Base-by-base conservation (phyloP, 495 filamentous ascomycete genomes). In the Cercophora samala region DNA sequence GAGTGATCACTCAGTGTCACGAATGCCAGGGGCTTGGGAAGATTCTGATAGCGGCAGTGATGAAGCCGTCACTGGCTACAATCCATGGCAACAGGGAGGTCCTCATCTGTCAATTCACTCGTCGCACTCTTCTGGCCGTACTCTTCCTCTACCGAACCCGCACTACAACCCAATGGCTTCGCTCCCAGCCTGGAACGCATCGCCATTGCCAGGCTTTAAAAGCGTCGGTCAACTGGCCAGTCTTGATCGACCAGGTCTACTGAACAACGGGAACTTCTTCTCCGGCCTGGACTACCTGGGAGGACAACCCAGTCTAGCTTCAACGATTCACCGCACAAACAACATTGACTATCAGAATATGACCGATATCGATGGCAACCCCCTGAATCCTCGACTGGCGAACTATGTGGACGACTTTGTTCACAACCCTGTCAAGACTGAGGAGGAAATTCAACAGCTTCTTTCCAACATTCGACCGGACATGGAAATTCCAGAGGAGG, bases 401-500 rank as follows among this genome's bases (percentile, higher is more conserved):
- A 72, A 70, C 19, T 77, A 76, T 29, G 63, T 81, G 53, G 69
- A 80, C 51, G 79, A 82, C 58, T 75, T 77, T 65, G 74, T 80
- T 5, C 75, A 80, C 19, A 87, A 90, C 69, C 84, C 87, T 1
- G 82, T 83, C 23, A 84, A 88, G 63, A 86, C 83, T 2, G 74
- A 81, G 52, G 79, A 89, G 19, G 89, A 93, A 68, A 88, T 93
- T 61, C 85, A 89, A 65, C 78, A 85, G 9, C 73, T 93, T 15
- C 77, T 93, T 46, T 84, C 87, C 13, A 91, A 90, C 59, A 92
- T 93, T 65, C 86, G 89, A 32, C 89, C 91, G 17, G 91, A 93
- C 72, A 83, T 84, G 65, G 88, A 93, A 1, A 80, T 91, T 5
- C 85, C 88, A 0, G 80, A 80, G 24, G 83, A 88, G 65, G 82